These are phyloP conservation scores for Pezicula rhizophila DNA, from an alignment of 2,329 filamentous ascomycete genomes.

Conservation along the genomic window DNA sequence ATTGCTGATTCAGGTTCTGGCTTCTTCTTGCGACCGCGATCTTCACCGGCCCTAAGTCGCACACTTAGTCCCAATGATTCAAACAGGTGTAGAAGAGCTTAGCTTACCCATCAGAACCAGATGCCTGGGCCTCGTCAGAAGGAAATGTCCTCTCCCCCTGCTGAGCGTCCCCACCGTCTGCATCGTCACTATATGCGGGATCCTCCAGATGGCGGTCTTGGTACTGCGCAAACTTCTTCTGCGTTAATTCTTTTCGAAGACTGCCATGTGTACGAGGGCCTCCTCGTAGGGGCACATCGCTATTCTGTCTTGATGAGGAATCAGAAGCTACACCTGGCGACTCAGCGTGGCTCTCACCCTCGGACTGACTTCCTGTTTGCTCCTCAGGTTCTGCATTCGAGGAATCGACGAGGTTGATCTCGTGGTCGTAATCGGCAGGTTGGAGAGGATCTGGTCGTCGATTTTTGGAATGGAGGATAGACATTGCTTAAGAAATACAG, in stretches of 20 bases:
- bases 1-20: constrained; percentile 51
- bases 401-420: constrained; percentile 61
- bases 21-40: constrained; percentile 16
- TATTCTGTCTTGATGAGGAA: constrained; percentile 18
- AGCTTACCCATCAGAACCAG: background rate
- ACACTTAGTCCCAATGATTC: no score
- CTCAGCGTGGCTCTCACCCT: background rate
- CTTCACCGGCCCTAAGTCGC: background rate
- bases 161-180: constrained; percentile 1
- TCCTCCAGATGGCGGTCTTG: constrained; percentile 29
- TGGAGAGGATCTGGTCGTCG: constrained; percentile 49
- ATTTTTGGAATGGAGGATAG: constrained; percentile 20
- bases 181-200: background rate
- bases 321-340: constrained; percentile 10
- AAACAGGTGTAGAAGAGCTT: no score
- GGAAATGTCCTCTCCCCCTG: background rate
- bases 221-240: constrained; percentile 24
- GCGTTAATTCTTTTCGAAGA: constrained; percentile 20
- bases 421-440: constrained; percentile 62
- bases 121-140: constrained; percentile 2
- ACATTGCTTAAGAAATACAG: constrained; percentile 16
- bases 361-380: constrained; percentile 9
- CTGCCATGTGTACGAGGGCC: constrained; percentile 12
- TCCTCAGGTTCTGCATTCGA: constrained; percentile 9
- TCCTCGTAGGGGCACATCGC: constrained; percentile 13